phyloP scores from a whole-genome alignment of 768 basidiomycete species.

The Hygrocybe coccinea region DNA sequence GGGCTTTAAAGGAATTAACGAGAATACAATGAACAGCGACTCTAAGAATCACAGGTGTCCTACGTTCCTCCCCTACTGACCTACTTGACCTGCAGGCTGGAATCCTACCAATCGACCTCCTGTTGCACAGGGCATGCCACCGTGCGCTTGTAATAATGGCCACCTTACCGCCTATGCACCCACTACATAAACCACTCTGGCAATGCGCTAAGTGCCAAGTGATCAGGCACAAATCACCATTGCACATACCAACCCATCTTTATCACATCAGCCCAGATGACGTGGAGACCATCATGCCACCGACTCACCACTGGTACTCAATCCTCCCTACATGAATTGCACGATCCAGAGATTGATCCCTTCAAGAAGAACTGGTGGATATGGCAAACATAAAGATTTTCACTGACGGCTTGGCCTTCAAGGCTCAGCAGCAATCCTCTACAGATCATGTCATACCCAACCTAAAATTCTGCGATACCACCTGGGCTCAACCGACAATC shows the following conservation, averaged over 20 bases:
- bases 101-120: constrained; percentile 12
- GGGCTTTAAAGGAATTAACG: constrained; percentile 10
- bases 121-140: constrained; percentile 10
- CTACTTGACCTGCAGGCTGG: constrained; percentile 16
- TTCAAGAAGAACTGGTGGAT: constrained; percentile 2
- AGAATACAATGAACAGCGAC: constrained; percentile 17
- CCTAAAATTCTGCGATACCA: background rate
- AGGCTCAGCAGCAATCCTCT: constrained; percentile 21
- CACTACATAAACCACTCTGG: constrained; percentile 7
- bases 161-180: constrained; percentile 17
- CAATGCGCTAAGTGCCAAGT: background rate
- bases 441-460: background rate
- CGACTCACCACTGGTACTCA: background rate
- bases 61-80: constrained; percentile 18
- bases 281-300: constrained; percentile 15
- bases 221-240: constrained; percentile 15
- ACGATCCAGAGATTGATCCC: constrained; percentile 4
- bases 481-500: constrained; percentile 9
- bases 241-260: constrained; percentile 18
- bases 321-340: constrained; percentile 1
- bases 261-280: constrained; percentile 2
- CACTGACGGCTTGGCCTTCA: constrained; percentile 19
- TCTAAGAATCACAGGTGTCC: constrained; percentile 20
- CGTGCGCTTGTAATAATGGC: constrained; percentile 11
- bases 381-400: constrained; percentile 11